These are phyloP conservation scores for Lenwebbia sp. DNA, from an alignment of 345 rosid genomes.

Conservation along the genomic window DNA sequence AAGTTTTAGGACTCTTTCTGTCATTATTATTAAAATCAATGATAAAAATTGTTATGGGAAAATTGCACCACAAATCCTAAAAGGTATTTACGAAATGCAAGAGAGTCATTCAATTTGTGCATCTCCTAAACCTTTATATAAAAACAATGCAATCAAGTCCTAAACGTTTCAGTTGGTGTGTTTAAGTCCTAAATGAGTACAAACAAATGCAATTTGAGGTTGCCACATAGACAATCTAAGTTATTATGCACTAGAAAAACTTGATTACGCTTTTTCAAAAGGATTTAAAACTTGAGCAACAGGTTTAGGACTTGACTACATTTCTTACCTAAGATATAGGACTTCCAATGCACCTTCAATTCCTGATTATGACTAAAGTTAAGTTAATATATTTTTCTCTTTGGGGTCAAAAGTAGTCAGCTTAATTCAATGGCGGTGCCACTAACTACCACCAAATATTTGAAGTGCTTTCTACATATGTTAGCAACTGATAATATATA, in stretches of 20 bases:
- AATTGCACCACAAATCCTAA: fast-evolving
- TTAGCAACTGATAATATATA: too few relatives aligned
- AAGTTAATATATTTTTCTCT: not conserved
- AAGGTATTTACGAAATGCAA: not conserved
- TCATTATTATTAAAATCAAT: not conserved
- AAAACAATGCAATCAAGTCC: fast-evolving
- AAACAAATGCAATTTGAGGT: not conserved
- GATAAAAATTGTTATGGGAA: not conserved
- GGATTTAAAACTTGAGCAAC: not conserved
- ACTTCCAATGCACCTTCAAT: not conserved
- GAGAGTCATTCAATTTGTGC: not conserved
- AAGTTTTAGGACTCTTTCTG: not conserved
- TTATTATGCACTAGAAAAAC: not conserved
- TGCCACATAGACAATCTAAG: not conserved
- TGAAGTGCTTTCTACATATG: too few relatives aligned
- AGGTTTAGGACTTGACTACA: not conserved
- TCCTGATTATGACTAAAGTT: not conserved
- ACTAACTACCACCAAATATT: too few relatives aligned
- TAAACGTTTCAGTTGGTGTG: fast-evolving
- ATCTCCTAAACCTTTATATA: not conserved
- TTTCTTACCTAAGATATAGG: not conserved
- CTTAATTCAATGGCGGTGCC: not conserved
- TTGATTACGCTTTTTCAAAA: fast-evolving
- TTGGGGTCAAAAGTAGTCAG: not conserved
- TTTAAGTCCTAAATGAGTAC: not conserved